Percentiles rank a stretch among this genome's conserved stretches.
Conservation (phyloP, 1,284 basidiomycete species). For the Xerocomus nothofagi region DNA sequence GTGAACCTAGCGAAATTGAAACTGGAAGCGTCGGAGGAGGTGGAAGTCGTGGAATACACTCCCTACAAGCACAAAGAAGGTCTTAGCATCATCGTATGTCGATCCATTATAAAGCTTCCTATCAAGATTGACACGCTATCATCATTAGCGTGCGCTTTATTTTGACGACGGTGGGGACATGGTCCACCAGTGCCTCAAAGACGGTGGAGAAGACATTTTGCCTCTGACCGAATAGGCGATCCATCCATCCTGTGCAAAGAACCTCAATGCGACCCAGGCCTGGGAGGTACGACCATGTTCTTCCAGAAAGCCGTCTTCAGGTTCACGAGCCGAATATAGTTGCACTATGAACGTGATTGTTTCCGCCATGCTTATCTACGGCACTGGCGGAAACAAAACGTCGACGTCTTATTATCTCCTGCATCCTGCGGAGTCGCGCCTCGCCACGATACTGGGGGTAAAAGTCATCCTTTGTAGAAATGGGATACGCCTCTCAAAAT, state of each 20-base stretch:
- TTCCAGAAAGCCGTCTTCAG: neutral
- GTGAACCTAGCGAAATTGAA: slow-evolving; percentile 38
- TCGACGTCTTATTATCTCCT: slow-evolving; percentile 36
- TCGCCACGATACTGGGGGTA: slow-evolving; percentile 37
- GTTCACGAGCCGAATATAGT: slow-evolving; percentile 12
- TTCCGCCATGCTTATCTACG: slow-evolving; percentile 30
- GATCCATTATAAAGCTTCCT: neutral
- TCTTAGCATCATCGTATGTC: slow-evolving; percentile 35
- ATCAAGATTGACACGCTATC: neutral
- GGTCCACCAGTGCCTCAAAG: slow-evolving; percentile 22
- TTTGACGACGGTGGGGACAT: slow-evolving; percentile 28
- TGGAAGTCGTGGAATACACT: slow-evolving; percentile 42
- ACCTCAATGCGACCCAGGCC: slow-evolving; percentile 25
- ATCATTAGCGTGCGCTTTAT: slow-evolving; percentile 20
- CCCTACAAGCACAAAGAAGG: slow-evolving; percentile 40
- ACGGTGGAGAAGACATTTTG: slow-evolving; percentile 32
- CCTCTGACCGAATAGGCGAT: slow-evolving; percentile 35
- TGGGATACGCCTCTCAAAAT: too few species aligned
- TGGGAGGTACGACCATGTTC: slow-evolving; percentile 31
- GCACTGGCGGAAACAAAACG: slow-evolving; percentile 27
- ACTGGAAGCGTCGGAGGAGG: slow-evolving; percentile 40
- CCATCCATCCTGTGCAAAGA: slow-evolving; percentile 25
- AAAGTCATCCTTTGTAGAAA: too few species aligned
- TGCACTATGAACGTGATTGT: slow-evolving; percentile 27
- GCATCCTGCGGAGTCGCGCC: slow-evolving; percentile 28